These are phyloP conservation scores for Russula ochroleuca DNA, from an alignment of 768 basidiomycete species.

Conservation along the genomic window DNA sequence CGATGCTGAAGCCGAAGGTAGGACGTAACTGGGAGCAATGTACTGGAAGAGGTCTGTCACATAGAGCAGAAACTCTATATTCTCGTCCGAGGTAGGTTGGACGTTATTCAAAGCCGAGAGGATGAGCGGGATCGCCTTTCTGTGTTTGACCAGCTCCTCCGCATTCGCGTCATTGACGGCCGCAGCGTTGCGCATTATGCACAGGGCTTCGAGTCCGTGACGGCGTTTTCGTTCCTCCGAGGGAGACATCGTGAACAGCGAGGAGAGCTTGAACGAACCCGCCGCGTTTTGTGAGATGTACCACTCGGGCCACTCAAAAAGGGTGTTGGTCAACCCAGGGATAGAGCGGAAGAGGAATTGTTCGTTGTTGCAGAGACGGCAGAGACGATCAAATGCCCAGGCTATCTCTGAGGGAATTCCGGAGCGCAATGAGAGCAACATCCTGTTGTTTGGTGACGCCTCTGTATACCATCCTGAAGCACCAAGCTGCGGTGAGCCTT, in stretches of 20 bases:
- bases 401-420: constrained; percentile 76
- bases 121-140: constrained; percentile 61
- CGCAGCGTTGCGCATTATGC: constrained; percentile 80
- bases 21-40: constrained; percentile 46
- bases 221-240: constrained; percentile 53
- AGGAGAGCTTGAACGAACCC: constrained; percentile 9
- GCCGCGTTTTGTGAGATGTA: constrained; percentile 46
- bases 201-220: constrained; percentile 81
- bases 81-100: constrained; percentile 56
- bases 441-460: constrained; percentile 70
- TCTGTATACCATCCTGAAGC: constrained; percentile 82
- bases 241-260: constrained; percentile 54
- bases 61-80: constrained; percentile 68
- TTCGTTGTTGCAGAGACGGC: constrained; percentile 75
- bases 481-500: constrained; percentile 10
- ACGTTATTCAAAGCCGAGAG: constrained; percentile 62
- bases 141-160: constrained; percentile 51
- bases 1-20: constrained; percentile 36
- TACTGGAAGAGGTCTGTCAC: constrained; percentile 67
- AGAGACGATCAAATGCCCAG: constrained; percentile 87
- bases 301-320: constrained; percentile 88
- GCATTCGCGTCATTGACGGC: constrained; percentile 67
- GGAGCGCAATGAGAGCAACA: constrained; percentile 85
- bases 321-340: constrained; percentile 74
- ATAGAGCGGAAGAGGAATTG: constrained; percentile 66